Percentiles rank a stretch among this genome's conserved stretches.
These are phyloP conservation scores for Colletotrichum plurivorum DNA, from an alignment of 2,329 filamentous ascomycete genomes.

Conservation along the genomic window DNA sequence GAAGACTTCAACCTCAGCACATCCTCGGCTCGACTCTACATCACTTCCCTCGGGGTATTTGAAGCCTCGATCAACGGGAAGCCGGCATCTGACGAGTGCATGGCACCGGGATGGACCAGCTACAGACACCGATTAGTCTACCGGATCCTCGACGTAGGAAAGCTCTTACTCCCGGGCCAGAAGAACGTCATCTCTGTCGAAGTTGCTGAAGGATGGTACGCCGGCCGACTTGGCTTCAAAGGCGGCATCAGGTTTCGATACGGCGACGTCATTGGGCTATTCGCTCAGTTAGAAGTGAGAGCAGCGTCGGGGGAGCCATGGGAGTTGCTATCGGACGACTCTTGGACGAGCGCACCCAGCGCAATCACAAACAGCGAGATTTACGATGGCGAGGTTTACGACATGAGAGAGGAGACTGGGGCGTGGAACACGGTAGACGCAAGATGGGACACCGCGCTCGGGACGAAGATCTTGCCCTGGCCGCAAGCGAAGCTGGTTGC, in stretches of 20 bases:
- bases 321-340: slow-evolving; percentile 47
- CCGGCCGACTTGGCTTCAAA: slow-evolving; percentile 54
- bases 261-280: slow-evolving; percentile 49
- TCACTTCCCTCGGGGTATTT: slow-evolving; percentile 55
- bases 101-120: slow-evolving; percentile 61
- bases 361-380: slow-evolving; percentile 44
- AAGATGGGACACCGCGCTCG: slow-evolving; percentile 3
- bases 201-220: slow-evolving; percentile 67
- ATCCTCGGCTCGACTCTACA: slow-evolving; percentile 49
- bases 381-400: slow-evolving; percentile 51
- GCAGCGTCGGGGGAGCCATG: slow-evolving; percentile 38
- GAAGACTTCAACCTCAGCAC: neutral
- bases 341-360: slow-evolving; percentile 45
- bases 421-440: slow-evolving; percentile 34
- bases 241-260: slow-evolving; percentile 47
- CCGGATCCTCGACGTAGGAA: slow-evolving; percentile 58
- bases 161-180: slow-evolving; percentile 47
- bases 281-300: slow-evolving; percentile 48
- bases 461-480: slow-evolving; percentile 38
- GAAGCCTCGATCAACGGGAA: slow-evolving; percentile 55
- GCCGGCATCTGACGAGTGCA: slow-evolving; percentile 46
- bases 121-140: slow-evolving; percentile 60
- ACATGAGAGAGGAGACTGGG: slow-evolving; percentile 45
- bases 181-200: slow-evolving; percentile 60
- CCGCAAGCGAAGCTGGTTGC: slow-evolving; percentile 45